Conservation (phyloP, 306 rosid genomes). For the Quercus parvula region DNA sequence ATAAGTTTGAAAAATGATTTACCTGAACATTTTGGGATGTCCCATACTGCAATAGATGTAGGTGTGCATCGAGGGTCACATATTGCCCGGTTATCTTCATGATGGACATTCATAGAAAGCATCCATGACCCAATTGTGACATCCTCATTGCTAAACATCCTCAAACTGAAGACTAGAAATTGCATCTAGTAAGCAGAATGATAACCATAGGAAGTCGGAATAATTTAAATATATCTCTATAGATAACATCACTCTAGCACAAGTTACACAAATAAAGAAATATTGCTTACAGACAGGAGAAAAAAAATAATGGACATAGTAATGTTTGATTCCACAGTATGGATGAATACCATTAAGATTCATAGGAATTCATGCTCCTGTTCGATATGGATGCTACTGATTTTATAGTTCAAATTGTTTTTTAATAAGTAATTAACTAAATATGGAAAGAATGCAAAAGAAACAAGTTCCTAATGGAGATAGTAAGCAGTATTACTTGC, state of each 20-base stretch:
- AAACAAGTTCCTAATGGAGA: not conserved
- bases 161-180: conserved; percentile 26
- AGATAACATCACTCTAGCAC: not conserved
- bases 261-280: not conserved
- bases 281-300: too few relatives aligned
- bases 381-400: not conserved
- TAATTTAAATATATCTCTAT: not conserved
- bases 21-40: conserved; percentile 41
- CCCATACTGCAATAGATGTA: conserved; percentile 35
- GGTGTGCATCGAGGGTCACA: conserved; percentile 33
- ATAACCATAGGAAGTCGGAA: not conserved
- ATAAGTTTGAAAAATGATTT: not conserved
- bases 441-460: not conserved
- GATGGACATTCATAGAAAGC: conserved; percentile 37
- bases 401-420: not conserved
- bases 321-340: not conserved
- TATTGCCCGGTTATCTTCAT: conserved; percentile 26
- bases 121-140: conserved; percentile 36
- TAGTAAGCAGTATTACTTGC: not conserved
- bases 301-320: not conserved
- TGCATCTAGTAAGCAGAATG: conserved; percentile 3
- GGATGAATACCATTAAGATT: not conserved
- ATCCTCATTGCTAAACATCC: conserved; percentile 37
- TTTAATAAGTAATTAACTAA: not conserved
- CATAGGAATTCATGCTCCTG: not conserved